A percentile compares a stretch with the other conserved stretches of the same genome.
These are phyloP conservation scores for Annulohypoxylon bovei DNA, from an alignment of 495 filamentous ascomycete species.

Conservation along the genomic window DNA sequence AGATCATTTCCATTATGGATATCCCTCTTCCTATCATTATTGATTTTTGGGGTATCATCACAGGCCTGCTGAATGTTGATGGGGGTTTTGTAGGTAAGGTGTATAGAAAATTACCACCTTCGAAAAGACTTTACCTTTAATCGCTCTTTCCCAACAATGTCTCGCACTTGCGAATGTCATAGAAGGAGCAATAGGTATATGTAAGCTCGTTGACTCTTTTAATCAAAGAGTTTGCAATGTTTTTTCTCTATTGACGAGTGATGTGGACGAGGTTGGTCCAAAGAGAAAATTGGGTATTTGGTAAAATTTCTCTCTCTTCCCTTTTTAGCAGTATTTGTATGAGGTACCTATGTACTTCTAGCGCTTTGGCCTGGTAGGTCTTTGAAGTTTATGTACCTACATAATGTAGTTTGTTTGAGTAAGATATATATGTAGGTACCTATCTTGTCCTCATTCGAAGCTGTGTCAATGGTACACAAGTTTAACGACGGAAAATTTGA, in stretches of 20 bases:
- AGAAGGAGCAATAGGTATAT: constrained; percentile 12
- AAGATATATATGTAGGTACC: neutral
- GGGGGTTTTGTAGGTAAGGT: neutral
- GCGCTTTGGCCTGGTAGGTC: neutral
- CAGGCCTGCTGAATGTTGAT: constrained; percentile 50
- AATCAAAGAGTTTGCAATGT: neutral
- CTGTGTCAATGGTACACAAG: neutral
- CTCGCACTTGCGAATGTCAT: neutral
- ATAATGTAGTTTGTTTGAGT: neutral
- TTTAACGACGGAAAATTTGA: neutral
- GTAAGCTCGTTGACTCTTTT: neutral
- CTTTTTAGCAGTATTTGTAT: neutral
- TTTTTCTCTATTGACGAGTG: neutral
- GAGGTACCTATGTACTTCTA: neutral
- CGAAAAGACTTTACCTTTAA: neutral
- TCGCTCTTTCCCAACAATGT: neutral
- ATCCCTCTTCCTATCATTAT: constrained; percentile 71
- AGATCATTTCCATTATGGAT: constrained; percentile 63
- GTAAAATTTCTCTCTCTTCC: neutral
- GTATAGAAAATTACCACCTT: neutral
- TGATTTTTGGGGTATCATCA: constrained; percentile 64
- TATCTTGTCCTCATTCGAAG: neutral
- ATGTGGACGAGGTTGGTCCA: neutral
- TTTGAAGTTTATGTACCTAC: too few relatives aligned
- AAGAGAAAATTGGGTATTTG: neutral